These are phyloP conservation scores for Calocybe gambosa DNA, from an alignment of 1,284 basidiomycete genomes.

Conservation along the genomic window DNA sequence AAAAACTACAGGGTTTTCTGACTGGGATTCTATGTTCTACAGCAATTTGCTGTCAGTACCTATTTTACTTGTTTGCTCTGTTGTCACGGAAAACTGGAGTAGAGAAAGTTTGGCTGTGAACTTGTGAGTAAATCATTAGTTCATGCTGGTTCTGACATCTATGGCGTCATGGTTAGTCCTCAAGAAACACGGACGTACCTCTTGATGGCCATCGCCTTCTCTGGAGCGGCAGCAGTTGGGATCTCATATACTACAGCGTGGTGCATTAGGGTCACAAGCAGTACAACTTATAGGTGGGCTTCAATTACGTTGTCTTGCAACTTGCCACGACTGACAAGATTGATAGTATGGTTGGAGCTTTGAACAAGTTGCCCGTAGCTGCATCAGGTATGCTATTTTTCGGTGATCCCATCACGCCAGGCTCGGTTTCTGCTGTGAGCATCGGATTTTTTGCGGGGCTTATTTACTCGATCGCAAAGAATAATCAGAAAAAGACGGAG, in stretches of 20 bases:
- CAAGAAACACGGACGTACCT: slow-evolving; percentile 75
- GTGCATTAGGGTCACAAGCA: slow-evolving; percentile 95
- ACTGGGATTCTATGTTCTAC: slow-evolving; percentile 99
- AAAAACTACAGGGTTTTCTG: slow-evolving; percentile 96
- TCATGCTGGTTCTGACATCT: not conserved
- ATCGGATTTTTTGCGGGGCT: slow-evolving; percentile 92
- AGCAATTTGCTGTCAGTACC: slow-evolving; percentile 97
- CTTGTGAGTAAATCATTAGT: slow-evolving; percentile 59
- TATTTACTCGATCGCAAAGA: slow-evolving; percentile 87
- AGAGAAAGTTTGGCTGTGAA: slow-evolving; percentile 72
- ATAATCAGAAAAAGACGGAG: slow-evolving; percentile 75
- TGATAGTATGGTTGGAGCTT: slow-evolving; percentile 91
- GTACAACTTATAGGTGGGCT: slow-evolving; percentile 88
- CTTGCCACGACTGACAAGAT: slow-evolving; percentile 7
- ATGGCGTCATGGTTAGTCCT: slow-evolving; percentile 50
- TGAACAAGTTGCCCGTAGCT: slow-evolving; percentile 98
- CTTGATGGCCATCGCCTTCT: slow-evolving; percentile 88
- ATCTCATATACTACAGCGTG: slow-evolving; percentile 99
- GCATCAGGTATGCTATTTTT: slow-evolving; percentile 96
- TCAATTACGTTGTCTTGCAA: slow-evolving; percentile 1
- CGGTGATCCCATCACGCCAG: slow-evolving; percentile 82
- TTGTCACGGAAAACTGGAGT: slow-evolving; percentile 91
- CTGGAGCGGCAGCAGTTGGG: slow-evolving; percentile 93
- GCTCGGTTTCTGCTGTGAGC: slow-evolving; percentile 83
- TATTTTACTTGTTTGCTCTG: slow-evolving; percentile 77